Evolutionary conservation across 2,329 filamentous ascomycete genomes (phyloP).

Genomic region (Alternaria burnsii): DNA sequence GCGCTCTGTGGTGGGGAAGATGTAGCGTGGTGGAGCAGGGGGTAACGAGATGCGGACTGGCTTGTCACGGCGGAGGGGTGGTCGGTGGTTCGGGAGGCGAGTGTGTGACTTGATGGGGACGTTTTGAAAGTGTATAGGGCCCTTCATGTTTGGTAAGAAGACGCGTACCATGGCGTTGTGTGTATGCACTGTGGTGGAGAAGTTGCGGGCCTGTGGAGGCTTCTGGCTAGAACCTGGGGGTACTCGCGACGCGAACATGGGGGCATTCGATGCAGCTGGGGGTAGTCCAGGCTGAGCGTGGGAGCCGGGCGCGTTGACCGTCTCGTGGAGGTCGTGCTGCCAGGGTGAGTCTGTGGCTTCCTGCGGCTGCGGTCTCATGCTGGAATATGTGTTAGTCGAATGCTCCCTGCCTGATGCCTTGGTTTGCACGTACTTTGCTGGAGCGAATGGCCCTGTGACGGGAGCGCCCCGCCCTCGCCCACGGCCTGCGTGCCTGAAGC

Average conservation of each 20-base stretch:
- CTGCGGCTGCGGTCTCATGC: constrained; percentile 52
- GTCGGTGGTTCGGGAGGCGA: constrained; percentile 91
- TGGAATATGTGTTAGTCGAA: constrained; percentile 44
- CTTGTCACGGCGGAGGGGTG: constrained; percentile 92
- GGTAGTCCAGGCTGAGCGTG: constrained; percentile 36
- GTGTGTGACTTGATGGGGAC: constrained; percentile 90
- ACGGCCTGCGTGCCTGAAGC: constrained; percentile 75
- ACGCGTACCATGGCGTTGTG: constrained; percentile 88
- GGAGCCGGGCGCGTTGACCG: constrained; percentile 54
- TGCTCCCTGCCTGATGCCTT: not conserved
- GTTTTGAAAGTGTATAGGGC: constrained; percentile 74
- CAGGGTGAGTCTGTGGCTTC: constrained; percentile 76
- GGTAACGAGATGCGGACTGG: constrained; percentile 94
- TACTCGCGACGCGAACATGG: constrained; percentile 34
- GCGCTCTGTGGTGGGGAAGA: constrained; percentile 86
- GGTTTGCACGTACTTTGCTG: constrained; percentile 66
- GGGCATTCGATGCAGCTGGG: constrained; percentile 23
- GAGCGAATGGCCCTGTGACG: constrained; percentile 63
- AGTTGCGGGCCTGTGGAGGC: constrained; percentile 52
- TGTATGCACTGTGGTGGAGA: constrained; percentile 84
- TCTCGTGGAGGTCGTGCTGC: constrained; percentile 95
- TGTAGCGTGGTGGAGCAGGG: constrained; percentile 79
- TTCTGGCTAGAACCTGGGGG: constrained; percentile 37
- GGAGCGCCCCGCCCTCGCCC: constrained; percentile 63
- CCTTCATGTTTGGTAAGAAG: constrained; percentile 77